phyloP scores from a whole-genome alignment of 2,329 filamentous ascomycete species.

The Fusarium continuum region DNA sequence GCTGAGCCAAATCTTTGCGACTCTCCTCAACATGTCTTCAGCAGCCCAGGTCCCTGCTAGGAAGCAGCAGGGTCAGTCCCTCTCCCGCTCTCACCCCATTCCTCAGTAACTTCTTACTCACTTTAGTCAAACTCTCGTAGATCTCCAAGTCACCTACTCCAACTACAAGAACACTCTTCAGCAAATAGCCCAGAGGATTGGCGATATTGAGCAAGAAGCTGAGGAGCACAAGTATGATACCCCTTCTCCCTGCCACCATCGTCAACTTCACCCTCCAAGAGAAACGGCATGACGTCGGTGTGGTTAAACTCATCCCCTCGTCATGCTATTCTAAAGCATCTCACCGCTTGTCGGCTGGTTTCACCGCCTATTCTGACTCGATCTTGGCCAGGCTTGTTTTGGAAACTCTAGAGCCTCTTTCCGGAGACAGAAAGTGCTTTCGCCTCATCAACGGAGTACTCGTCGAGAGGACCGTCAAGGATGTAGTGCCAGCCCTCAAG shows the following conservation, averaged over 20 bases:
- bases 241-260: conserved; percentile 22
- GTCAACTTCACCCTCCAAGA: neutral
- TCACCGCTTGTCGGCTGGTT: conserved; percentile 50
- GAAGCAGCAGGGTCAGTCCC: conserved; percentile 75
- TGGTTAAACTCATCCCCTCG: conserved; percentile 10
- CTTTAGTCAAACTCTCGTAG: conserved; percentile 55
- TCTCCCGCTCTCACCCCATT: neutral
- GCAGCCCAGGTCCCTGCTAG: conserved; percentile 63
- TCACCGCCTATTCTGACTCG: conserved; percentile 38
- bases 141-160: conserved; percentile 81
- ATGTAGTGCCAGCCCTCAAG: conserved; percentile 88
- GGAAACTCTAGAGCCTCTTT: conserved; percentile 85
- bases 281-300: conserved; percentile 27
- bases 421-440: conserved; percentile 92
- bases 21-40: conserved; percentile 55
- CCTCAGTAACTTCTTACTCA: conserved; percentile 23
- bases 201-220: conserved; percentile 95
- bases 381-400: conserved; percentile 78
- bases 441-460: conserved; percentile 98
- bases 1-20: neutral
- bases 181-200: conserved; percentile 94
- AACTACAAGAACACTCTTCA: conserved; percentile 84
- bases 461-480: conserved; percentile 91
- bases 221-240: conserved; percentile 93
- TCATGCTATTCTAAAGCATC: conserved; percentile 34